Evolutionary conservation across 225 moss, liverwort and hornwort genomes (phyloP), one percentile per base, ranked within the genome.

Genomic region (Neckera pumila): DNA sequence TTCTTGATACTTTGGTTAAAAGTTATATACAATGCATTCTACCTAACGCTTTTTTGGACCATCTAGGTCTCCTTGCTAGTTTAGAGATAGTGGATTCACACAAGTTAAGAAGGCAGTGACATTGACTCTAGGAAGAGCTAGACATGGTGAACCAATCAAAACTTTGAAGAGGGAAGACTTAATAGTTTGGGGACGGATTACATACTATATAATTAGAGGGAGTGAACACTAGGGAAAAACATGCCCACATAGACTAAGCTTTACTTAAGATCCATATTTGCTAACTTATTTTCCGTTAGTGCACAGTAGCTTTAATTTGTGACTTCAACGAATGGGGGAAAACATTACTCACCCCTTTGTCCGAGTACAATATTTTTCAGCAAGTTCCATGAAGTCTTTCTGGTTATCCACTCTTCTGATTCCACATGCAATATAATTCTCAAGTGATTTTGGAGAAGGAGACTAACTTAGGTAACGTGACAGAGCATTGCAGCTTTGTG

Each of bases 351-450:
- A 49, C 0, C 3, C 31, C 31, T 74, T 20, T 11, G 8, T 1
- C 8, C 3, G 0, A 18, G 4, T 17, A 47, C 31, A 31, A 31
- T 31, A 18, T 47, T 31, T 18, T 2, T 45, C 11, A 30, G 0
- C 2, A 0, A 74, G 2, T 47, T 30, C 1, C 0, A 2, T 31
- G 19, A 74, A 74, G 19, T 47, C 19, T 74, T 21, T 3, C 1
- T 51, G 3, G 5, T 51, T 51, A 34, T 33, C 22, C 3, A 34
- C 3, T 34, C 34, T 31, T 47, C 4, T 11, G 0, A 74, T 47
- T 74, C 11, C 2, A 12, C 0, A 0, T n/a, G n/a, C n/a, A n/a
- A n/a, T 47, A 7, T 1, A 31, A 19, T 31, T 74, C 4, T 30
- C 30, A 17, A 73, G 1, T 5, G 3, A 51, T 1, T 51, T 21